Evolutionary conservation across 2,329 filamentous ascomycete species (phyloP).

Genomic region (Fusarium staphyleae): DNA sequence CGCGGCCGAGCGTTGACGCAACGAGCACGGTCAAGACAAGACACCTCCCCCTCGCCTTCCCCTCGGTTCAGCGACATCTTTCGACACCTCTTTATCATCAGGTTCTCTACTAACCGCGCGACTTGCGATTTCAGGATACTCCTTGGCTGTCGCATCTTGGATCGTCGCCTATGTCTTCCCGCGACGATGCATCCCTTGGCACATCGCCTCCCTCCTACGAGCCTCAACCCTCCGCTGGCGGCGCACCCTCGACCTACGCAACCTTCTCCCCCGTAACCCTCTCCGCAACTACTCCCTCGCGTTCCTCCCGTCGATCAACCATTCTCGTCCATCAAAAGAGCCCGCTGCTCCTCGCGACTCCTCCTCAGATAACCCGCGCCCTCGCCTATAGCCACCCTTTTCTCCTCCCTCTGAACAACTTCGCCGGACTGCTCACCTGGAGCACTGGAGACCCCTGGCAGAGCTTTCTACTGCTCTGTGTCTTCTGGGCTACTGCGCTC

Average conservation of each 20-base stretch:
- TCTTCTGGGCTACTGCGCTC: conserved; percentile 84
- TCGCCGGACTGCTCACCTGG: conserved; percentile 90
- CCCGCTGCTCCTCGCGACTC: conserved; percentile 88
- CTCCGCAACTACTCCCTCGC: conserved; percentile 68
- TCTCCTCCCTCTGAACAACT: conserved; percentile 83
- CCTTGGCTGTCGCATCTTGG: conserved; percentile 60
- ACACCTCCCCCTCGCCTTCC: not conserved
- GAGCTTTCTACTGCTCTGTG: conserved; percentile 86
- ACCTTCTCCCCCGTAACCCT: conserved; percentile 87
- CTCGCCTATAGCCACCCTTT: conserved; percentile 97
- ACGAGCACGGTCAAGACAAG: conserved; percentile 8
- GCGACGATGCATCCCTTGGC: conserved; percentile 48
- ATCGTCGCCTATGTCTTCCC: conserved; percentile 49
- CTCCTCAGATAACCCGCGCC: conserved; percentile 91
- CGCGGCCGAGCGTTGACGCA: conserved; percentile 26
- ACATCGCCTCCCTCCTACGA: conserved; percentile 46
- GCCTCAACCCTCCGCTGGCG: conserved; percentile 44
- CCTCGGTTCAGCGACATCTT: not conserved
- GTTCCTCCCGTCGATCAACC: conserved; percentile 76
- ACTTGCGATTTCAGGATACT: conserved; percentile 44
- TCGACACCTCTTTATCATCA: not conserved
- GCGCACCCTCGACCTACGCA: conserved; percentile 76
- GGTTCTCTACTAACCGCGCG: conserved; percentile 26
- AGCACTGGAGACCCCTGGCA: conserved; percentile 94
- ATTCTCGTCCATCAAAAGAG: conserved; percentile 98